Base-by-base conservation (phyloP, 2,329 filamentous ascomycete genomes). In the Zymoseptoria brevis region DNA sequence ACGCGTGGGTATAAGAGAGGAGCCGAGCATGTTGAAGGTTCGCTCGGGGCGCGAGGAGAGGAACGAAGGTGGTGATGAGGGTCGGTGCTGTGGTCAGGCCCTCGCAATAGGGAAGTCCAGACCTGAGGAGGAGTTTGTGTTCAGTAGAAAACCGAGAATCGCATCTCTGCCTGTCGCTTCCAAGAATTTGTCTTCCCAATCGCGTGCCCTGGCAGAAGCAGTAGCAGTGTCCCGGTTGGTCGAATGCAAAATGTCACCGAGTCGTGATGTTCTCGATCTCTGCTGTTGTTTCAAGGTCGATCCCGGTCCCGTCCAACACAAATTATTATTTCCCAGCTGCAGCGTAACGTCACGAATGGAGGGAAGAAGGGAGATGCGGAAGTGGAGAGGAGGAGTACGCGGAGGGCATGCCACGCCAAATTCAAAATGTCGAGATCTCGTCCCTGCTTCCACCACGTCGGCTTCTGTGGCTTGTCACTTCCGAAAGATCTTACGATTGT, bases 1-100 rank as follows among this genome's bases (percentile, higher is more conserved):
- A 61, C 78, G 78, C 63, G 79, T 77, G 56, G 81, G 79, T 35
- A 83, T 76, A 54, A 83, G 73, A 41, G 76, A 76, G 59, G 79
- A 76, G 66, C 76, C 79, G 72, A 81, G 77, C 75, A 76, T 82
- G 67, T 68, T 71, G 70, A 66, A 67, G 60, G 52, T 51, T 24
- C 19, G 19, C 50, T 21, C 19, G 22, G 6, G 51, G 51, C n/a
- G 50, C 11, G 50, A 21, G 19, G 50, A 21, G 19, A 22, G 16
- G 19, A 21, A 21, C 50, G 51, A 22, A 53, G 51, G 51, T 21
- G 19, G 50, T 21, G 50, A 19, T 21, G 22, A 24, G 22, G 50
- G 9, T 29, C 19, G 51, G 22, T 9, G 51, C 8, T 19, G 51
- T 11, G 51, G 51, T 24, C 16, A 29, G 11, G 22, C 30, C 16